Percentiles rank a stretch among this genome's conserved stretches.
Evolutionary conservation across 106 monocot species (phyloP).

Genomic region (Narthecium ossifragum): DNA sequence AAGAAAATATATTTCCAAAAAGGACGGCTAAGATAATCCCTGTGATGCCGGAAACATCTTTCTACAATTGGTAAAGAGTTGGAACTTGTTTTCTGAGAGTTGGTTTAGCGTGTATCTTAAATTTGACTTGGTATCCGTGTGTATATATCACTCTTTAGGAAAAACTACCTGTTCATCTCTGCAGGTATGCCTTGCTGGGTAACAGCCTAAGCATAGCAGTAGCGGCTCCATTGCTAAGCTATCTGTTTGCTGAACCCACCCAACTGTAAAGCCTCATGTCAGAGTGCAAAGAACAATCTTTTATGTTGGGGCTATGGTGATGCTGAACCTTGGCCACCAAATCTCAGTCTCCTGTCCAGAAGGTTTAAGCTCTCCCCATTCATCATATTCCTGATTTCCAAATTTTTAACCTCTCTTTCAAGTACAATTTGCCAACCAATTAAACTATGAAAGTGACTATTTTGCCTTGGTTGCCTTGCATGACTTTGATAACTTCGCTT

Average conservation of each 20-base stretch:
- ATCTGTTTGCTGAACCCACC: conserved; percentile 49
- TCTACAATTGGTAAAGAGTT: neutral
- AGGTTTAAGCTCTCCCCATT: neutral
- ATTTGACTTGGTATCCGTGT: neutral
- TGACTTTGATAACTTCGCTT: too few species aligned
- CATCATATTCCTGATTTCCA: neutral
- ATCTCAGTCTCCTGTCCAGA: neutral
- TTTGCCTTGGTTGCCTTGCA: too few species aligned
- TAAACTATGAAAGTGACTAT: too few species aligned
- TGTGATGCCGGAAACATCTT: neutral
- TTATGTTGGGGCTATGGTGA: neutral
- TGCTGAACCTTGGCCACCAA: neutral
- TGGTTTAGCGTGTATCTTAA: neutral
- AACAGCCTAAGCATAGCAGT: conserved; percentile 89
- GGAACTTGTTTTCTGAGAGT: neutral
- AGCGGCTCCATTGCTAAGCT: conserved; percentile 63
- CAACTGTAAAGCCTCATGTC: neutral
- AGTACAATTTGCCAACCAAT: too few species aligned
- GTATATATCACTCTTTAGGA: too few species aligned
- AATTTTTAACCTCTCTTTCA: neutral
- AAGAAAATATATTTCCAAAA: neutral
- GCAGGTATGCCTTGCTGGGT: conserved; percentile 87
- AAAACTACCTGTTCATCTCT: neutral
- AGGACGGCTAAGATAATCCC: neutral
- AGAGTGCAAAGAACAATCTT: neutral